A percentile compares a stretch with the other conserved stretches of the same genome.
Conservation (phyloP, 768 basidiomycete species). For the Lactarius psammicola region DNA sequence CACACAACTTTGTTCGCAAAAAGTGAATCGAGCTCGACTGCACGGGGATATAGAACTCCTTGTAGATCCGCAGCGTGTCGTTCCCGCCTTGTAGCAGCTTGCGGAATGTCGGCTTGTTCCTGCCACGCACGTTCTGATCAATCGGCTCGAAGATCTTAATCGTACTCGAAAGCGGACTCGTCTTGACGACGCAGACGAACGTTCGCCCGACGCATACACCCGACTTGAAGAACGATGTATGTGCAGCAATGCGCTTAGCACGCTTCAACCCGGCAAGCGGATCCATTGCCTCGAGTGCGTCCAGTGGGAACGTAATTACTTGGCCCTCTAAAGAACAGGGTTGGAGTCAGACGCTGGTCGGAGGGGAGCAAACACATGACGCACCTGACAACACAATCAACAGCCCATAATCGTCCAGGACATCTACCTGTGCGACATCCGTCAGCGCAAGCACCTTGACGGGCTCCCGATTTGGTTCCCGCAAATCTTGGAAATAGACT, state of each 20-base stretch:
- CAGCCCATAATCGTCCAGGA: constrained; percentile 93
- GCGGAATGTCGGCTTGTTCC: constrained; percentile 88
- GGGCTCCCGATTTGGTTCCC: constrained; percentile 74
- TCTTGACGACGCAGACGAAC: constrained; percentile 96
- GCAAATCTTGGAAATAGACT: constrained; percentile 89
- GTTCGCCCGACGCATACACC: constrained; percentile 89
- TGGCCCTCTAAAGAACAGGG: constrained; percentile 68
- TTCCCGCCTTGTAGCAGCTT: constrained; percentile 93
- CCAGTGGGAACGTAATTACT: constrained; percentile 94
- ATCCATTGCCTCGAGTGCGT: constrained; percentile 86
- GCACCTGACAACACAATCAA: constrained; percentile 97
- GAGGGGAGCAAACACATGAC: constrained; percentile 26
- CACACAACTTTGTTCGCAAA: constrained; percentile 94
- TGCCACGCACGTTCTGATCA: constrained; percentile 77
- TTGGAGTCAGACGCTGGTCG: neutral
- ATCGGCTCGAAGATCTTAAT: constrained; percentile 98
- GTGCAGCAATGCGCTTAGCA: constrained; percentile 91
- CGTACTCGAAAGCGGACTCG: constrained; percentile 90
- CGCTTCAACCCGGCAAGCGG: constrained; percentile 89
- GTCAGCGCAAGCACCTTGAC: constrained; percentile 84
- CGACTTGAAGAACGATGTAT: constrained; percentile 97
- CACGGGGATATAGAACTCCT: constrained; percentile 99
- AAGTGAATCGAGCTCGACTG: constrained; percentile 97
- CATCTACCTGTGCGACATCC: constrained; percentile 93
- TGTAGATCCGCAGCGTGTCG: constrained; percentile 89